Evolutionary conservation across 176 grass and related monocot genomes (phyloP).

Genomic region (Carex kokanica): DNA sequence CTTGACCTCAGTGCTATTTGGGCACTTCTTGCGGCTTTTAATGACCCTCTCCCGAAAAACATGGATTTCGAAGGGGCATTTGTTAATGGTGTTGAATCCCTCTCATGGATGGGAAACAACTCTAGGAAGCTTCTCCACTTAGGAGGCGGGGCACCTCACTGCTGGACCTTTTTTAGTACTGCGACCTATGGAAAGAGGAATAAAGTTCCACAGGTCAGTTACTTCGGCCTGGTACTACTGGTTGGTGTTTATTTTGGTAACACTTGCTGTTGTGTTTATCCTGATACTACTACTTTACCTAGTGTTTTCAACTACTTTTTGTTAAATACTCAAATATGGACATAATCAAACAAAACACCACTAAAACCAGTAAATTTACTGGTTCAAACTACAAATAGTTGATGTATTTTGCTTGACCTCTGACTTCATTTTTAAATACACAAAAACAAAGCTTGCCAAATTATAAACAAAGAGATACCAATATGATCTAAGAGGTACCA

Average conservation of each 20-base stretch:
- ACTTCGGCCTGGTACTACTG: conserved; percentile 1
- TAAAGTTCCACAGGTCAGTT: conserved; percentile 89
- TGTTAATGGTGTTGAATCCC: conserved; percentile 69
- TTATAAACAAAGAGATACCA: background rate
- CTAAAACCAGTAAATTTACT: background rate
- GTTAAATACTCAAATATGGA: background rate
- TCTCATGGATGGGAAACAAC: conserved; percentile 98
- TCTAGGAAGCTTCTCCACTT: conserved; percentile 61
- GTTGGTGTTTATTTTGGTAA: background rate
- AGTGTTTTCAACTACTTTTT: background rate
- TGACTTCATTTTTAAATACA: background rate
- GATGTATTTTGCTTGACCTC: background rate
- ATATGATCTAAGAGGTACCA: background rate
- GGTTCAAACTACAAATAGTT: background rate
- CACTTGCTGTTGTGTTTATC: background rate
- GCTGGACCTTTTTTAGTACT: conserved; percentile 97
- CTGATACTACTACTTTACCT: background rate
- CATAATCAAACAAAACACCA: background rate
- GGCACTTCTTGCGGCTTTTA: conserved; percentile 90
- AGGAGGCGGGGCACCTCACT: conserved; percentile 44
- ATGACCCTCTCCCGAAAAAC: conserved; percentile 51
- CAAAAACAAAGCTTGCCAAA: background rate
- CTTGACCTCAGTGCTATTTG: conserved; percentile 82
- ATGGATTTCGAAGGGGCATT: conserved; percentile 79
- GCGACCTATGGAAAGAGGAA: conserved; percentile 68